Evolutionary conservation across 2,329 filamentous ascomycete species (phyloP), one percentile per base, ranked within the genome.

Genomic region (Septoria petroselini): DNA sequence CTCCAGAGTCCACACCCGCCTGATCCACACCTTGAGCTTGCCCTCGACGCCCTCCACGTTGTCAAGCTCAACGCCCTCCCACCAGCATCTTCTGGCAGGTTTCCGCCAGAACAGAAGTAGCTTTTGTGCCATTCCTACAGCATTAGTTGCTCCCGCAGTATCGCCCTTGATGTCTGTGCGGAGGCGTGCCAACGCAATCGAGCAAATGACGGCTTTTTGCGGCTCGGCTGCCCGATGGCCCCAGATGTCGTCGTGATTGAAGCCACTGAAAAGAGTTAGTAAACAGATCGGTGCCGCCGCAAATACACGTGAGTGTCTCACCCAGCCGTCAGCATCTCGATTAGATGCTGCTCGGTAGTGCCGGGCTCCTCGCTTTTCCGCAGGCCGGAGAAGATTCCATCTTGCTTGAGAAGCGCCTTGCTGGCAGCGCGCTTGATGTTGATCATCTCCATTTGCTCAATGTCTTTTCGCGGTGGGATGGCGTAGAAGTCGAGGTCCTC

Each of bases 311-410:
- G 23, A 17, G 25, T 11, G n/a, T 23, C 85, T 73, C 77, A 97
- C 91, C 91, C 93, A 66, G 93, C 93, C 47, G 93, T 98, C 71
- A 98, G 73, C 93, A 98, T 98, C 75, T 98, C 93, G 64, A 98
- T 98, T 31, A 98, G 77, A 75, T 98, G 93, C 61, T 95, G 93
- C 71, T 98, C 93, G 0, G 93, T 98, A 14, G 91, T 96, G 15
- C 93, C 93, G 14, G 88, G 85, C 71, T 98, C 93, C 61, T 98
- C 91, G 63, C 91, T 97, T 68, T 91, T 89, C 70, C 93, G 86
- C 39, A 98, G 74, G 0, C 93, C 93, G 3, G 91, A 95, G 68
- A 98, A 98, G 62, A 98, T 98, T 40, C 93, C 93, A 62, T 91
- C 83, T 70, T 98, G 93, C 65, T 82, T 81, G 60, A 96, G 78